phyloP scores from a whole-genome alignment of 345 rosid species.

The Populus pruinosa region DNA sequence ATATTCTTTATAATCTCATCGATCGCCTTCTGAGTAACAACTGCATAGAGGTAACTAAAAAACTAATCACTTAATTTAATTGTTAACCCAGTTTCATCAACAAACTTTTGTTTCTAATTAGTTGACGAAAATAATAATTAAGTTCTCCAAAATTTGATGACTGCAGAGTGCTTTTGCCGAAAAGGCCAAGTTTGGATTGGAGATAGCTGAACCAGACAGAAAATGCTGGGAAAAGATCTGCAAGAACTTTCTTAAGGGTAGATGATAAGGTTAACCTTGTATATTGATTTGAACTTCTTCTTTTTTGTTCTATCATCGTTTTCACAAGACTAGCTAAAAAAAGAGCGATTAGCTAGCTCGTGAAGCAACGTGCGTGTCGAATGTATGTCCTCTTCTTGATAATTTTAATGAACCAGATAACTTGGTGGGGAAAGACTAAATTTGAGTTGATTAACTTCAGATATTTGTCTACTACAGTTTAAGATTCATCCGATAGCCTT shows the following conservation, averaged over 20 bases:
- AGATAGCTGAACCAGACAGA: conserved; percentile 53
- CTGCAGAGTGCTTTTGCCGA: conserved; percentile 50
- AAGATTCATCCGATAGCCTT: too few species aligned
- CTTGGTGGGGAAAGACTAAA: too few species aligned
- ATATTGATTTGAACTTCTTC: not conserved
- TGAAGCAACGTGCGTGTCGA: too few species aligned
- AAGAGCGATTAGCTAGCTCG: too few species aligned
- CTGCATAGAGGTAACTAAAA: conserved; percentile 45
- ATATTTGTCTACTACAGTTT: too few species aligned
- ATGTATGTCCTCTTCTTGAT: too few species aligned
- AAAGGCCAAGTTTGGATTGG: conserved; percentile 38
- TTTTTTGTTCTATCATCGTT: not conserved
- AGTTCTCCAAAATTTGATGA: not conserved
- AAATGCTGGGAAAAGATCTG: conserved; percentile 56
- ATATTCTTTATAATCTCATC: conserved; percentile 61
- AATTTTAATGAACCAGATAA: too few species aligned
- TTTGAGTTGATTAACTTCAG: too few species aligned
- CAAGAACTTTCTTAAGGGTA: conserved; percentile 52
- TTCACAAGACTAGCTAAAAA: not conserved
- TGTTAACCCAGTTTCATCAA: too few species aligned
- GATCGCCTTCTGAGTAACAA: conserved; percentile 65
- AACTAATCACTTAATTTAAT: too few species aligned
- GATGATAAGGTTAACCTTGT: not conserved
- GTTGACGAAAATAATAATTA: not conserved
- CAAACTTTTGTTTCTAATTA: too few species aligned